phyloP scores from a whole-genome alignment of 2,329 filamentous ascomycete species.

The Fusarium equiseti region DNA sequence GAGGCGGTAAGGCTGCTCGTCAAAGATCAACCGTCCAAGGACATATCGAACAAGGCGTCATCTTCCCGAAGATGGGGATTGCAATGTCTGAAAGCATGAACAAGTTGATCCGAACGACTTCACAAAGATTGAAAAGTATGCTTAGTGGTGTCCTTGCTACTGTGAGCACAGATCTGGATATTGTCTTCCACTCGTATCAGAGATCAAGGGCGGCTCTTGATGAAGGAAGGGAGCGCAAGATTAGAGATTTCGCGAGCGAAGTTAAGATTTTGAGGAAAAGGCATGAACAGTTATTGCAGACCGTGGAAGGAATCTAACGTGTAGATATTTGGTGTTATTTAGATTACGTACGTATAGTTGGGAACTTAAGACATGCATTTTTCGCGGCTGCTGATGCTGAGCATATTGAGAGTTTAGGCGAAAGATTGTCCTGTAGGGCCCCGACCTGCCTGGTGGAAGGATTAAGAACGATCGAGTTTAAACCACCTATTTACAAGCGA shows the following conservation, averaged over 20 bases:
- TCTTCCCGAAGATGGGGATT: conserved; percentile 3
- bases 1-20: background rate
- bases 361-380: too few relatives aligned
- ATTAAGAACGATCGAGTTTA: too few relatives aligned
- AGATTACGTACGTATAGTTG: too few relatives aligned
- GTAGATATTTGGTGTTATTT: background rate
- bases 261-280: background rate
- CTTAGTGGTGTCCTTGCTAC: background rate
- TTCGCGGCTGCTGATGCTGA: too few relatives aligned
- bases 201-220: background rate
- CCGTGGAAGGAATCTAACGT: background rate
- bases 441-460: too few relatives aligned
- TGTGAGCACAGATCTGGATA: conserved; percentile 3
- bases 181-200: background rate
- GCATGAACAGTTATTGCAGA: background rate
- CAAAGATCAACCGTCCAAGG: conserved; percentile 9
- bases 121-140: background rate
- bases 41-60: conserved; percentile 1
- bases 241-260: background rate
- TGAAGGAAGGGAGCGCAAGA: background rate
- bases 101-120: background rate
- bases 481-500: too few relatives aligned
- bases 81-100: conserved; percentile 5
- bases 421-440: too few relatives aligned
- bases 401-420: too few relatives aligned